Conservation (phyloP, 108 stramenopile genomes). For the Fragilaria crotonensis region DNA sequence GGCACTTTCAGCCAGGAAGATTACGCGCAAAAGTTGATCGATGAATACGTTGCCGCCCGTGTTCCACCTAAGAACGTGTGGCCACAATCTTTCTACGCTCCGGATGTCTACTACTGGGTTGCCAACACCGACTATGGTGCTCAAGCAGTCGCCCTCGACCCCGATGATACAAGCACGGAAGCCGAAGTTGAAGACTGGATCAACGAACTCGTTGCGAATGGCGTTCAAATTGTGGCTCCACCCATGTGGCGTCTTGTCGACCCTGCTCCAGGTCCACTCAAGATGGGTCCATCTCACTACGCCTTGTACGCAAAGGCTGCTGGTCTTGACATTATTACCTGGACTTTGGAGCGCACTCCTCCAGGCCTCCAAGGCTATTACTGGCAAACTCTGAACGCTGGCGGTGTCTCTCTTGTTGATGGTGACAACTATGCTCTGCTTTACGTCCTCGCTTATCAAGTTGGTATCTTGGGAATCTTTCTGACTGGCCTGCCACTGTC, state of each 20-base stretch:
- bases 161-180: conserved; percentile 11
- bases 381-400: conserved; percentile 25
- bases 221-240: conserved; percentile 57
- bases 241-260: conserved; percentile 41
- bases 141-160: conserved; percentile 54
- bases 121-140: conserved; percentile 44
- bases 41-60: conserved; percentile 55
- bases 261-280: background rate
- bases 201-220: conserved; percentile 17
- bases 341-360: conserved; percentile 61
- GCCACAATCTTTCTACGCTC: conserved; percentile 45
- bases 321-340: conserved; percentile 52
- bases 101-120: conserved; percentile 49
- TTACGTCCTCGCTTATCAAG: conserved; percentile 38
- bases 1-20: conserved; percentile 53
- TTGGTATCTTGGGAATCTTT: conserved; percentile 59
- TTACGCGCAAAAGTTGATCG: conserved; percentile 59
- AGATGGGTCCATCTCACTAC: conserved; percentile 31
- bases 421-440: conserved; percentile 40
- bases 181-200: conserved; percentile 15
- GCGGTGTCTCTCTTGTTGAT: conserved; percentile 21
- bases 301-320: conserved; percentile 29
- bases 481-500: conserved; percentile 64
- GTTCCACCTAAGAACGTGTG: conserved; percentile 43
- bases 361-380: conserved; percentile 47